A percentile compares a stretch with the other conserved stretches of the same genome.
Evolutionary conservation across 129 eudicot genomes (phyloP).

Genomic region (Escallonia rubra): DNA sequence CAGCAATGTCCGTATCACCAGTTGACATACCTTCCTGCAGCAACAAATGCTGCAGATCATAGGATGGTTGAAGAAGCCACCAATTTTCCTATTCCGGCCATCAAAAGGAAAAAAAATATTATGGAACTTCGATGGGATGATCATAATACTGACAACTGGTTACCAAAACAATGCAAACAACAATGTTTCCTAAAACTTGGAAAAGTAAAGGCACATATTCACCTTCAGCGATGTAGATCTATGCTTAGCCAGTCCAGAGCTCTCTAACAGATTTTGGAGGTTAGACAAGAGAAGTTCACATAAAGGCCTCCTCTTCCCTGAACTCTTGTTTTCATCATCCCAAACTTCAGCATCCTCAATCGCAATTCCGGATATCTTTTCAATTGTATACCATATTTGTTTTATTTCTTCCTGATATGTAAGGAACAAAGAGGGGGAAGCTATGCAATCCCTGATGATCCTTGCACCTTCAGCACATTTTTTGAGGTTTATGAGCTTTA

Average conservation of each 20-base stretch:
- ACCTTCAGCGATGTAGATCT: conserved; percentile 49
- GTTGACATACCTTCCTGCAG: conserved; percentile 37
- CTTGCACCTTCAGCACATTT: conserved; percentile 30
- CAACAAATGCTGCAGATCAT: conserved; percentile 68
- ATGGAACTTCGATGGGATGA: not conserved
- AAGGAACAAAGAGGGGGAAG: conserved; percentile 30
- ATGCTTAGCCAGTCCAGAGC: conserved; percentile 71
- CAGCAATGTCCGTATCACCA: conserved; percentile 18
- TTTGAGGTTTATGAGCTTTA: too few relatives aligned
- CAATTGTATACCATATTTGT: conserved; percentile 42
- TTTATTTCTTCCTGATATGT: conserved; percentile 43
- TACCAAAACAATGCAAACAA: too few relatives aligned
- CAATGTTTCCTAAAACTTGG: not conserved
- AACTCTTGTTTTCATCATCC: conserved; percentile 59
- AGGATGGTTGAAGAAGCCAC: conserved; percentile 82
- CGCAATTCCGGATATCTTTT: conserved; percentile 32
- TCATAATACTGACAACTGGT: too few relatives aligned
- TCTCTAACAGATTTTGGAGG: conserved; percentile 41
- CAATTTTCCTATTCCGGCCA: conserved; percentile 33
- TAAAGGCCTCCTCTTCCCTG: conserved; percentile 62
- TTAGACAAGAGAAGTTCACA: conserved; percentile 35
- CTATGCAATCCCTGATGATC: conserved; percentile 23
- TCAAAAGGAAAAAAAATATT: conserved; percentile 3
- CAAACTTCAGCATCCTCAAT: conserved; percentile 49
- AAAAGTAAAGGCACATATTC: not conserved